Evolutionary conservation across 805 yeast species (phyloP).

Genomic region (Spathaspora gorwiae): DNA sequence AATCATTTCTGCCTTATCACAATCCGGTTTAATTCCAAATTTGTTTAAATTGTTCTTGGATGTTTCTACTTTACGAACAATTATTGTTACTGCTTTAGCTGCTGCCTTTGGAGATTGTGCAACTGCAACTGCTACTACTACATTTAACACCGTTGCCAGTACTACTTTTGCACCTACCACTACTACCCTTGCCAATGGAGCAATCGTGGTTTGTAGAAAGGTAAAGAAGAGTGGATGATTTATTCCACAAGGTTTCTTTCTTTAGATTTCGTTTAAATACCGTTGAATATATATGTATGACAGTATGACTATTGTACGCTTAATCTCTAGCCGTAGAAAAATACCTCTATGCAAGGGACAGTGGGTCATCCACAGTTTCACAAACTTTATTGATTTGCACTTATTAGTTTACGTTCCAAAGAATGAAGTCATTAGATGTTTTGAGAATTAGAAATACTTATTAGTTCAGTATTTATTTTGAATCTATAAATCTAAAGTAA

Average conservation of each 20-base stretch:
- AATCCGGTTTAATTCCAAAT: slow-evolving; percentile 36
- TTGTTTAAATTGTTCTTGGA: slow-evolving; percentile 36
- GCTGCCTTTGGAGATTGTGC: slow-evolving; percentile 37
- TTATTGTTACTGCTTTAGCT: slow-evolving; percentile 38
- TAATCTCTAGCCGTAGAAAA: too few species aligned
- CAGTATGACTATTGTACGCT: too few species aligned
- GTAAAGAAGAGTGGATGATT: not conserved
- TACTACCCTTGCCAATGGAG: not conserved
- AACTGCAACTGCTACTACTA: slow-evolving; percentile 9
- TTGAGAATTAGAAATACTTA: too few species aligned
- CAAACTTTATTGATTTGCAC: too few species aligned
- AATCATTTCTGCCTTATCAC: slow-evolving; percentile 24
- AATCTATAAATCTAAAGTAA: too few species aligned
- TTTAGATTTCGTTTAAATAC: not conserved
- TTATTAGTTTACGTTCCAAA: too few species aligned
- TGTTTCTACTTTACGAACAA: slow-evolving; percentile 33
- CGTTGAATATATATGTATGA: not conserved
- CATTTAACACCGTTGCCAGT: slow-evolving; percentile 8
- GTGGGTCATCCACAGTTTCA: too few species aligned
- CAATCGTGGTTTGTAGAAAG: not conserved
- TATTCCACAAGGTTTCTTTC: too few species aligned
- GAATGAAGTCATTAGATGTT: too few species aligned
- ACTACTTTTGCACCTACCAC: slow-evolving; percentile 3
- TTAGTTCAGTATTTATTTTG: too few species aligned
- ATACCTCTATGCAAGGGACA: too few species aligned